phyloP scores from a whole-genome alignment of 352 stramenopile genomes.

The Phytophthora megakarya region DNA sequence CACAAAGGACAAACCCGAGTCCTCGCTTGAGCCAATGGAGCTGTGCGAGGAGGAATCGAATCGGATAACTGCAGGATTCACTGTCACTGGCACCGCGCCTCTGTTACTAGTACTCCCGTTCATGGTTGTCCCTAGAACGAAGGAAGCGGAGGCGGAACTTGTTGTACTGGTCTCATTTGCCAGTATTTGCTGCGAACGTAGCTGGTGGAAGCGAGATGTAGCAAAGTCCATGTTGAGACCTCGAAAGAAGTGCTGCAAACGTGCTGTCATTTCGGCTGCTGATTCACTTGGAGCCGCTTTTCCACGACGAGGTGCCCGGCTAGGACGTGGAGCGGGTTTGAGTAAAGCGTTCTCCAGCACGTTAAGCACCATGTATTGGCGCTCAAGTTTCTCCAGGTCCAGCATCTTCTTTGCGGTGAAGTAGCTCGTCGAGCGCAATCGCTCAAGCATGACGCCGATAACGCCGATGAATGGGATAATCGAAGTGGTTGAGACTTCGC shows the following conservation, averaged over 20 bases:
- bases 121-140: conserved; percentile 12
- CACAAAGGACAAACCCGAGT: conserved; percentile 41
- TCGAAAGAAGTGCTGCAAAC: conserved; percentile 45
- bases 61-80: conserved; percentile 18
- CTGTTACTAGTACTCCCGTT: conserved; percentile 26
- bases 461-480: conserved; percentile 81
- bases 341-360: conserved; percentile 57
- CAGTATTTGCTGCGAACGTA: conserved; percentile 64
- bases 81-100: not conserved
- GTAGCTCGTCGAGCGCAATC: conserved; percentile 53
- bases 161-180: conserved; percentile 30
- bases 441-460: conserved; percentile 69
- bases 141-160: conserved; percentile 23
- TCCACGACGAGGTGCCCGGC: conserved; percentile 17
- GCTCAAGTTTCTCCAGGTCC: conserved; percentile 64
- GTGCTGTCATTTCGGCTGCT: conserved; percentile 16
- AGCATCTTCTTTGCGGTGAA: conserved; percentile 46
- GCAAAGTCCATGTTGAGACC: conserved; percentile 49
- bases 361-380: conserved; percentile 56
- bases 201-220: conserved; percentile 45
- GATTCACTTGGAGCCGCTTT: conserved; percentile 28
- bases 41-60: conserved; percentile 11
- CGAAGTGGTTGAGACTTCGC: conserved; percentile 24
- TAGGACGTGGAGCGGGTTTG: conserved; percentile 31
- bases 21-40: conserved; percentile 20